Base-by-base conservation (phyloP, 257 asterid species). In the Voacanga thouarsii region DNA sequence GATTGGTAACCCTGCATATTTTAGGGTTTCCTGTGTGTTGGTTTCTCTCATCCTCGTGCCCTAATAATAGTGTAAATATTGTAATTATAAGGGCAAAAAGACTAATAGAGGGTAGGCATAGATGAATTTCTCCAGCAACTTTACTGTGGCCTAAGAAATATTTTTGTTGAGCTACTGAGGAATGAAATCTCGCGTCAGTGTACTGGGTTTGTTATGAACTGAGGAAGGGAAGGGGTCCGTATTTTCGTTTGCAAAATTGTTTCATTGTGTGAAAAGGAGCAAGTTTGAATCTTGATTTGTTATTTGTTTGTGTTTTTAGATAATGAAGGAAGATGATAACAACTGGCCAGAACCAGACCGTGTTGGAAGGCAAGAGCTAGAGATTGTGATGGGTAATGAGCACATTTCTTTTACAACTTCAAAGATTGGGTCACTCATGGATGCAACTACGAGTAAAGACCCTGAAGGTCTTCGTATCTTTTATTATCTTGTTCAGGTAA, bases 321-420 rank as follows among this genome's bases (percentile, higher is more conserved):
- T 95, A 80, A 91, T 95, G 99, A 93, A 93, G 90, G 99, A 95
- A 85, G 99, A 95, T 78, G 99, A 95, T 82, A 93, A 85, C 86
- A 95, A 89, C 69, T 95, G 98, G 99, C 99, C 99, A 41, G 98
- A 93, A 84, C 98, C 99, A 2, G 97, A 95, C 82, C 95, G 98
- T n/a, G 93, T 93, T 30, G 99, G 99, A 71, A 92, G 99, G 87
- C 99, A 96, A 81, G 99, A 96, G 88, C 94, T 96, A 80, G 99
- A 96, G 89, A 96, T 96, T 85, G 99, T 96, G 85, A 90, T 96
- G 97, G 98, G 98, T 61, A 92, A 93, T 78, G 98, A 96, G 86
- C 99, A 96, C 82, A 96, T 96, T 71, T 96, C 98, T 6, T 96
- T 96, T 83, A 94, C 99, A 1, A 94, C 99, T 14, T 91, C 98